Base-by-base conservation (phyloP, 2,329 filamentous ascomycete genomes). In the Dissoconium aciculare region DNA sequence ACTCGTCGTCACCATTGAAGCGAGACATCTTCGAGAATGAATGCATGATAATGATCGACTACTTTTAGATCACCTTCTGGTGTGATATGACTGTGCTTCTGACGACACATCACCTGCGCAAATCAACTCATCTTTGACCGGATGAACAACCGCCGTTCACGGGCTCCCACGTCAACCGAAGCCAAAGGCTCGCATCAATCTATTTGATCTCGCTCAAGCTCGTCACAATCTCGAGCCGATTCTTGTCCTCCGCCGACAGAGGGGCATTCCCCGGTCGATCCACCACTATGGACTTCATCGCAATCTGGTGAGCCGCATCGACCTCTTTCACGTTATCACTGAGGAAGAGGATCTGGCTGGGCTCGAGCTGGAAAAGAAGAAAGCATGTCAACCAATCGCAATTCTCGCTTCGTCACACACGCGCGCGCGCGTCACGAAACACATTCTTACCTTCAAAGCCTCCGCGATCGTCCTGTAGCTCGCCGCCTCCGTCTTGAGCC, bases 271-370 rank as follows among this genome's bases (percentile, higher is more conserved):
- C 81, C 11, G 77, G 74, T 33, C 81, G 66, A 41, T 63, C 59
- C 12, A 63, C 56, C 23, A 66, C 43, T 5, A 63, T 39, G 4
- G 55, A 49, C 35, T 58, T 51, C 39, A 65, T 53, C 19, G 54
- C 54, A 5, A 60, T 60, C 30, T 49, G 44, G 25, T 48, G 47
- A 4, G 62, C 62, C 11, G 62, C 62, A 40, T 56, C 50, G 28
- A 62, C 57, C 45, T 66, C 64, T 48, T 67, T 70, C 27, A 80
- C 64, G 48, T 84, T 84, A 57, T 89, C 81, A 47, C 78, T 87
- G 37, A 87, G 58, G 52, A 89, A 89, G n/a, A 83, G 60, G 61
- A 79, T 79, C 33, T 67, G 61, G 8, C 52, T 54, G 11, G 64
- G 52, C 29, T 58, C 44, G 34, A 64, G 37, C 44, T 57, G 17